A percentile compares a stretch with the other conserved stretches of the same genome.
These are phyloP conservation scores for Suillus spraguei DNA, from an alignment of 768 basidiomycete genomes.

Conservation along the genomic window DNA sequence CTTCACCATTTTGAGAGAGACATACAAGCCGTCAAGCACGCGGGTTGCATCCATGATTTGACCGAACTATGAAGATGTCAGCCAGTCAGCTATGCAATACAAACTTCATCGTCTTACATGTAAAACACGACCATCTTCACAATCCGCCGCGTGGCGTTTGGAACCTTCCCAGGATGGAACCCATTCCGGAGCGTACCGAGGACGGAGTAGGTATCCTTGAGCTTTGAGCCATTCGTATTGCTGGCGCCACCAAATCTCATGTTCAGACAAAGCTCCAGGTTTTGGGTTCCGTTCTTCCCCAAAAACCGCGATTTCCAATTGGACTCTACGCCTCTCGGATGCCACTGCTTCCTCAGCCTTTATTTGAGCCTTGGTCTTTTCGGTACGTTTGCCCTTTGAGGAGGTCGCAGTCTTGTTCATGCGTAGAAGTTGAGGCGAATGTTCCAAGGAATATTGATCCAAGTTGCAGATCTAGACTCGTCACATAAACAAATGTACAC, in stretches of 20 bases:
- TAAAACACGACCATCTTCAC: slow-evolving; percentile 12
- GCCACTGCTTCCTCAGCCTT: background rate
- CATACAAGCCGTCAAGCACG: slow-evolving; percentile 26
- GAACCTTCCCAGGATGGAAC: background rate
- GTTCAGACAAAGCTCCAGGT: background rate
- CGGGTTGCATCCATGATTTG: slow-evolving; percentile 33
- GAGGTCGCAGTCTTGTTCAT: background rate
- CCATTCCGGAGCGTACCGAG: background rate
- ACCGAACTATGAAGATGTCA: slow-evolving; percentile 2
- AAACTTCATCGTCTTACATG: background rate
- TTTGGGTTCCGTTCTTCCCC: background rate
- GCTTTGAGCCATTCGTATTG: background rate
- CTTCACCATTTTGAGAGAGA: slow-evolving; percentile 33
- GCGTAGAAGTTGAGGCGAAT: background rate
- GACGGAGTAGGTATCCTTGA: background rate
- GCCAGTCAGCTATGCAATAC: background rate
- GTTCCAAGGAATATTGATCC: background rate
- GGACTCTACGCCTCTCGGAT: background rate
- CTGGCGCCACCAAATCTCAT: background rate
- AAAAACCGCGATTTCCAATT: background rate
- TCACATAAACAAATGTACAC: slow-evolving; percentile 13
- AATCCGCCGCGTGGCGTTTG: background rate
- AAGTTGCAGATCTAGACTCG: background rate
- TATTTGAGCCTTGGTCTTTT: background rate
- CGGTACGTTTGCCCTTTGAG: background rate